These are phyloP conservation scores for Rosa persica DNA, from an alignment of 306 rosid species.

Conservation along the genomic window DNA sequence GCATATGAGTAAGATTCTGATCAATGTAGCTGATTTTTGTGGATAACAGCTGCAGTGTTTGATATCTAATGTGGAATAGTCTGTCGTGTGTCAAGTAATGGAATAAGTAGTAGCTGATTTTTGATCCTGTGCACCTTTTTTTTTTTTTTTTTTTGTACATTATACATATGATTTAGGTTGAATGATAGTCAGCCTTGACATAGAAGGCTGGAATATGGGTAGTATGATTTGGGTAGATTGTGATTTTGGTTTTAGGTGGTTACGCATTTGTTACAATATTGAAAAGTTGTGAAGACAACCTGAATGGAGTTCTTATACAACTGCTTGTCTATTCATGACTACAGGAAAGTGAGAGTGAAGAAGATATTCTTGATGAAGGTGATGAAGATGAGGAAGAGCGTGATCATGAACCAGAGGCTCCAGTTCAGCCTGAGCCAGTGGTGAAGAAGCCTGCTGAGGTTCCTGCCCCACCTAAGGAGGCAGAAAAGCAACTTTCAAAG, in stretches of 20 bases:
- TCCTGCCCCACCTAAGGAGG: slow-evolving; percentile 62
- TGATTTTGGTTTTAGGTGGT: not conserved
- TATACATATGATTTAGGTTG: not conserved
- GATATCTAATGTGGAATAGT: not conserved
- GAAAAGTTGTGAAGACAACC: not conserved
- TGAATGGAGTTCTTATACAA: not conserved
- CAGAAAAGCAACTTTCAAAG: slow-evolving; percentile 82
- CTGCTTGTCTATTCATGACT: slow-evolving; percentile 8
- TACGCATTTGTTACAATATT: not conserved
- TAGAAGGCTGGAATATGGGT: not conserved
- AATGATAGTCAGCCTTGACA: not conserved
- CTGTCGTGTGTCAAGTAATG: not conserved
- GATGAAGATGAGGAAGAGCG: slow-evolving; percentile 96
- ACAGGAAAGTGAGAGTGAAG: slow-evolving; percentile 87
- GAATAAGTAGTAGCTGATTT: not conserved
- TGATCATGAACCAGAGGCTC: slow-evolving; percentile 58
- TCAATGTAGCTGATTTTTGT: not conserved
- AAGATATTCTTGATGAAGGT: slow-evolving; percentile 82
- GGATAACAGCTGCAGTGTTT: not conserved
- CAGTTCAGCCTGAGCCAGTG: slow-evolving; percentile 51
- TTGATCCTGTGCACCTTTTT: not conserved
- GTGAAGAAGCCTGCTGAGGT: slow-evolving; percentile 52
- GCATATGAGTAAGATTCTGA: not conserved
- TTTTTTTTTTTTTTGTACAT: not conserved
- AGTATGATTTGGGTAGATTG: not conserved